Base-by-base conservation (phyloP, 805 yeast species). In the Blastobotrys peoriensis region DNA sequence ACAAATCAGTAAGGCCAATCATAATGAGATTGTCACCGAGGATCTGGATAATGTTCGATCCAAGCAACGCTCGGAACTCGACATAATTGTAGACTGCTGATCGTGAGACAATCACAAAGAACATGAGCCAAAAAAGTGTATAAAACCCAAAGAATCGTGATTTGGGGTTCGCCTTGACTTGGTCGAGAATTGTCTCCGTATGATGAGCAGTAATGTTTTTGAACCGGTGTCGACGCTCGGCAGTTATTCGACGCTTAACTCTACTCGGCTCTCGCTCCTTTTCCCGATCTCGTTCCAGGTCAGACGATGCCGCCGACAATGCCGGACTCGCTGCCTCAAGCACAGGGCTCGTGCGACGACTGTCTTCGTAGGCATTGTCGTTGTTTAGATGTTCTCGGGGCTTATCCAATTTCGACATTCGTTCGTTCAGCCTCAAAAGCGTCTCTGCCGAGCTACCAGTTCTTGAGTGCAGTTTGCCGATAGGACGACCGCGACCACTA, bases 1-100 rank as follows among this genome's bases (percentile, higher is more conserved):
- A 56, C 17, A 82, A 62, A 62, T 93, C 98, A 1, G 86, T 78
- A 6, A 82, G 48, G 0, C 80, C 97, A 19, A 93, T 81, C 50
- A 75, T 73, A 40, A 76, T 50, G 9, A 91, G 45, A 52, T 86
- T 89, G 16, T 73, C 70, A 16, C 70, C 58, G 67, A 94, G 70
- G 16, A 81, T 71, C 17, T 62, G 56, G 33, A 83, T 60, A 16
- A 93, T 73, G 28, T 78, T 76, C 22, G 79, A 74, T 21, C 75
- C 68, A 40, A 71, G 59, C 6, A 76, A 33, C 5, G 65, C 52
- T 6, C 80, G 77, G 20, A 72, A 59, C 22, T 61, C 60, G 9
- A 73, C 49, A 55, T 75, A 75, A 52, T 81, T 76, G 46, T 78
- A 73, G 15, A 80, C 66, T 5, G 79, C 55, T 17, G 74, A 73